phyloP scores from a whole-genome alignment of 352 stramenopile genomes.

The Thalassiosira oceanica region DNA sequence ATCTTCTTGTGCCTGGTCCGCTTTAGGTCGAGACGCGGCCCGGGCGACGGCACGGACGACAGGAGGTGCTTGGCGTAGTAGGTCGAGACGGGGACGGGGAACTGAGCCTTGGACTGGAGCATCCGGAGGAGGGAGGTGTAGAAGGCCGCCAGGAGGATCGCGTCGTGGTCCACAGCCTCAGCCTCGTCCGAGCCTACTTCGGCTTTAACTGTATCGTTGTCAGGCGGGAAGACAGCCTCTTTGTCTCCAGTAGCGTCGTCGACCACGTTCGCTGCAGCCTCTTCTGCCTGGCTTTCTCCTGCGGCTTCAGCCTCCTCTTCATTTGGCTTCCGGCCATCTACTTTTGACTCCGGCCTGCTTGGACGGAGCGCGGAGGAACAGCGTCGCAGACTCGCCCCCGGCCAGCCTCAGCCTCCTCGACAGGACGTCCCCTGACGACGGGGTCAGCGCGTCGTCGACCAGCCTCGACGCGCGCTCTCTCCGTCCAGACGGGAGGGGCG shows the following conservation, averaged over 20 bases:
- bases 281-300: conserved; percentile 2
- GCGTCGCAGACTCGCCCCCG: conserved; percentile 6
- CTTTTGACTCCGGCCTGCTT: too few species aligned
- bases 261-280: too few species aligned
- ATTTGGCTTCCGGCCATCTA: neutral
- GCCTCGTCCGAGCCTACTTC: too few species aligned
- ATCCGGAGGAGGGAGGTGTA: conserved; percentile 52
- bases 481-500: neutral
- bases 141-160: conserved; percentile 52
- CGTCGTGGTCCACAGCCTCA: too few species aligned
- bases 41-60: conserved; percentile 17
- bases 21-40: conserved; percentile 63
- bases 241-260: too few species aligned
- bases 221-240: too few species aligned
- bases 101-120: conserved; percentile 46
- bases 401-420: conserved; percentile 39
- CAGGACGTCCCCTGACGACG: conserved; percentile 19
- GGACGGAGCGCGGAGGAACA: neutral
- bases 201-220: too few species aligned
- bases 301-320: conserved; percentile 7
- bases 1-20: conserved; percentile 75
- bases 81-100: conserved; percentile 65
- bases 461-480: conserved; percentile 5
- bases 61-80: conserved; percentile 74
- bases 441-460: conserved; percentile 29